Conservation (phyloP, 768 basidiomycete genomes). For the Aureoboletus auriporus region DNA sequence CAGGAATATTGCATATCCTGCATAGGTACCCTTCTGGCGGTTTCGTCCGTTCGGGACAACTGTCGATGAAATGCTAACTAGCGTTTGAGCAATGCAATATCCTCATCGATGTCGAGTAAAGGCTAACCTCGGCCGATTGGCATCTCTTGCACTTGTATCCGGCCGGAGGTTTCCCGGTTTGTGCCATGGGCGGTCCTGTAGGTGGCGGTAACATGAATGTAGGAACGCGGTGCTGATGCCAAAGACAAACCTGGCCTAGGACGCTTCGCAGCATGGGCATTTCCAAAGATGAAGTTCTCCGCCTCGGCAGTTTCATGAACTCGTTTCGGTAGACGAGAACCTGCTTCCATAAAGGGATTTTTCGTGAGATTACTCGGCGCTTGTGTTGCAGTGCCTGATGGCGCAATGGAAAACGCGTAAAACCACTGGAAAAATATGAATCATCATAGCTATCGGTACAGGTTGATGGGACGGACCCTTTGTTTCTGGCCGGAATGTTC, state of each 20-base stretch:
- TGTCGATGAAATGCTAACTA: conserved; percentile 66
- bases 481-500: conserved; percentile 68
- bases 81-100: conserved; percentile 1
- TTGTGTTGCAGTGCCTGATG: conserved; percentile 39
- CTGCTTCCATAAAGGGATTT: conserved; percentile 60
- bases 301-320: conserved; percentile 41
- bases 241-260: conserved; percentile 47
- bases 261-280: conserved; percentile 55
- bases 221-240: neutral
- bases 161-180: conserved; percentile 55
- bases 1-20: conserved; percentile 80
- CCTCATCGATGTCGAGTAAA: neutral
- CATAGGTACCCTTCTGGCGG: conserved; percentile 87
- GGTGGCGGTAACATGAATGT: neutral
- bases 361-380: conserved; percentile 61
- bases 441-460: conserved; percentile 2
- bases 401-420: conserved; percentile 88
- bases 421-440: conserved; percentile 67
- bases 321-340: conserved; percentile 47
- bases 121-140: conserved; percentile 64
- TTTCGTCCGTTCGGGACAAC: conserved; percentile 69
- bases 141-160: conserved; percentile 80
- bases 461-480: conserved; percentile 53
- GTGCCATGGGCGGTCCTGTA: conserved; percentile 29
- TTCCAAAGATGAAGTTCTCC: conserved; percentile 70